phyloP scores from a whole-genome alignment of 2,329 filamentous ascomycete species.

The Trichoderma guizhouense region DNA sequence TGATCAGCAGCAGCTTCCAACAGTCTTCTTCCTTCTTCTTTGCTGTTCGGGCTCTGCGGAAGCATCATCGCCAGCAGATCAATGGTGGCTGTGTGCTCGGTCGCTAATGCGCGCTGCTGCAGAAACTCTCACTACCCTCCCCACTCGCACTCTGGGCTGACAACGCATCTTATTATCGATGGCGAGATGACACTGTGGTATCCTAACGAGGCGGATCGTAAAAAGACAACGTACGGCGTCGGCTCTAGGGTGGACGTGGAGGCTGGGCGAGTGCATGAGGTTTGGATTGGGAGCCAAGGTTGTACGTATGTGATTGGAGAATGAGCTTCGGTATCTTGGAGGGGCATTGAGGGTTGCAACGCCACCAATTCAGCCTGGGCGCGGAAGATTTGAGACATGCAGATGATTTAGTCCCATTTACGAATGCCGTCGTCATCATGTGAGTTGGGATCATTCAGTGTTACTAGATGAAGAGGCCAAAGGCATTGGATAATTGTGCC shows the following conservation, averaged over 20 bases:
- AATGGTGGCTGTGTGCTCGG: constrained; percentile 1
- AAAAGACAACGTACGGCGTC: constrained; percentile 56
- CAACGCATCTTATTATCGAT: constrained; percentile 65
- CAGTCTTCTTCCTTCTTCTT: not conserved
- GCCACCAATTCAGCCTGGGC: constrained; percentile 1
- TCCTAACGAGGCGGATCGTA: constrained; percentile 53
- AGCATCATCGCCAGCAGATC: not conserved
- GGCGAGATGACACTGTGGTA: constrained; percentile 66
- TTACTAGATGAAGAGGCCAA: not conserved
- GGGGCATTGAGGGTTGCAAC: not conserved
- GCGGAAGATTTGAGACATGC: not conserved
- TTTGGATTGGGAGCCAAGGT: constrained; percentile 63
- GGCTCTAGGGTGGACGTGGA: constrained; percentile 66
- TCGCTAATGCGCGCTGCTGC: constrained; percentile 15
- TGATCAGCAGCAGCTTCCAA: not conserved
- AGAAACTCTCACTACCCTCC: constrained; percentile 67
- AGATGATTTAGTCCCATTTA: not conserved
- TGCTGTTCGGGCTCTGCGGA: not conserved
- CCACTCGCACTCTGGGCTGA: constrained; percentile 61
- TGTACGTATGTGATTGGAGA: constrained; percentile 68
- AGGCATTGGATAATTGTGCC: not conserved
- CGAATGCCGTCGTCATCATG: not conserved
- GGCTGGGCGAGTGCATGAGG: constrained; percentile 61
- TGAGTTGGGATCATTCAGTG: not conserved
- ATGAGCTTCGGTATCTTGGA: not conserved